Percentiles rank a stretch among this genome's conserved stretches.
Conservation (phyloP, 768 basidiomycete genomes). For the Hortiboletus flavorubellus region DNA sequence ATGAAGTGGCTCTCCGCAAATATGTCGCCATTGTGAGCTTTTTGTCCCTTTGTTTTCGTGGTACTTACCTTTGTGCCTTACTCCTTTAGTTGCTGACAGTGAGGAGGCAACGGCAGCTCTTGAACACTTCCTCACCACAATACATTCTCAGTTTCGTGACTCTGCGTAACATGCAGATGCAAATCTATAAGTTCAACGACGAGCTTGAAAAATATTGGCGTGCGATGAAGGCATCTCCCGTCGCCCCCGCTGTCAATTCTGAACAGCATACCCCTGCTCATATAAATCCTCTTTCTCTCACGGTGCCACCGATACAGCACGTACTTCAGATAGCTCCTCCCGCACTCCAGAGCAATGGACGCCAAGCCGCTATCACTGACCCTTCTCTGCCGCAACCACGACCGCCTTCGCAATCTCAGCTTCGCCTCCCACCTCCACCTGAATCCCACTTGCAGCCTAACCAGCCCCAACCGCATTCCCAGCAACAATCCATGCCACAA, state of each 20-base stretch:
- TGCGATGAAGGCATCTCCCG: slow-evolving; percentile 18
- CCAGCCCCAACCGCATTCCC: slow-evolving; percentile 6
- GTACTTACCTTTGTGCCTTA: slow-evolving; percentile 8
- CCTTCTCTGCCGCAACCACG: slow-evolving; percentile 14
- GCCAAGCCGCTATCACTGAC: slow-evolving; percentile 29
- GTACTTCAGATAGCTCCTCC: slow-evolving; percentile 18
- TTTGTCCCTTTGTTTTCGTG: slow-evolving; percentile 10
- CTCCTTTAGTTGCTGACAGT: slow-evolving; percentile 42
- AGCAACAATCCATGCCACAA: slow-evolving; percentile 6
- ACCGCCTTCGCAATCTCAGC: slow-evolving; percentile 9
- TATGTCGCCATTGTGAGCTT: slow-evolving; percentile 52
- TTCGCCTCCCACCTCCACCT: background rate
- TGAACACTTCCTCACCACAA: slow-evolving; percentile 22
- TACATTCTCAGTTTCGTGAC: slow-evolving; percentile 35
- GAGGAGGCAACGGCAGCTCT: slow-evolving; percentile 31
- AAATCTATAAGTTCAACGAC: slow-evolving; percentile 42
- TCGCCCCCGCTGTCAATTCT: slow-evolving; percentile 1
- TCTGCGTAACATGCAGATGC: slow-evolving; percentile 44
- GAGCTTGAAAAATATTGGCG: slow-evolving; percentile 34
- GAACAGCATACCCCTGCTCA: slow-evolving; percentile 7
- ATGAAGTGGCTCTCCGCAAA: slow-evolving; percentile 47
- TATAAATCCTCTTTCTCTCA: slow-evolving; percentile 3
- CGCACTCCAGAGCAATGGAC: slow-evolving; percentile 26
- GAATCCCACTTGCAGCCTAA: slow-evolving; percentile 10
- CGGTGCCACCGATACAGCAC: slow-evolving; percentile 20